phyloP scores from a whole-genome alignment of 768 basidiomycete genomes.

The Tricholoma hemisulphureum region DNA sequence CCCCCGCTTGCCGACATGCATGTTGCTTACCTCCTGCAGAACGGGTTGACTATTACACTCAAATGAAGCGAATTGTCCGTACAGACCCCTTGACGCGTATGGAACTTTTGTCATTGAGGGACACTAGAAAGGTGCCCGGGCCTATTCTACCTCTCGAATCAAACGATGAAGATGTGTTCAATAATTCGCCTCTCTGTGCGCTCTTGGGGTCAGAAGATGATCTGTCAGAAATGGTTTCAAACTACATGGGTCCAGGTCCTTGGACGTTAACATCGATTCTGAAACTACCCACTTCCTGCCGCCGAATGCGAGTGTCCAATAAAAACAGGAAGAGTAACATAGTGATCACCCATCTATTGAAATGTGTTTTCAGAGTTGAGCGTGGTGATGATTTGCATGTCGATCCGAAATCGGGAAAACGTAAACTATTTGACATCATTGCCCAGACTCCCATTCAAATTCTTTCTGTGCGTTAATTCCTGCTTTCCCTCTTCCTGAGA shows the following conservation, averaged over 20 bases:
- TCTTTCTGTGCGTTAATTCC: constrained; percentile 63
- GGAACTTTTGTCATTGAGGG: constrained; percentile 60
- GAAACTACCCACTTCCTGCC: constrained; percentile 64
- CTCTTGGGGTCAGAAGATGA: constrained; percentile 50
- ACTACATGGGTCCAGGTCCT: constrained; percentile 76
- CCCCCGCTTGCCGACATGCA: neutral
- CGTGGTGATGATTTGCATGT: constrained; percentile 66
- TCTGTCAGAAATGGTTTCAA: constrained; percentile 55
- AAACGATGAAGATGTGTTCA: constrained; percentile 61
- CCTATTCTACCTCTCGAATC: constrained; percentile 80
- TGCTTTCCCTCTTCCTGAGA: neutral
- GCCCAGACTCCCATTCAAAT: constrained; percentile 85
- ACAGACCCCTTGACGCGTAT: constrained; percentile 63
- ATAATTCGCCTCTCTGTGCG: constrained; percentile 62
- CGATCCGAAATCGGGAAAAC: constrained; percentile 65
- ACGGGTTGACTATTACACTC: constrained; percentile 76
- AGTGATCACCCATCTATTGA: constrained; percentile 70
- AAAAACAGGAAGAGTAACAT: constrained; percentile 77
- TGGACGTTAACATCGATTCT: constrained; percentile 78
- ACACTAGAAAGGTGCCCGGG: constrained; percentile 48
- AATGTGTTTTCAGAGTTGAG: constrained; percentile 80
- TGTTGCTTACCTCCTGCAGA: constrained; percentile 42
- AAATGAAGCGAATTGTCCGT: constrained; percentile 63
- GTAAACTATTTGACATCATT: constrained; percentile 84
- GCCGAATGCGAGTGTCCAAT: constrained; percentile 71